A percentile compares a stretch with the other conserved stretches of the same genome.
Conservation (phyloP, 352 stramenopile genomes). For the Pythium grandisporangium region DNA sequence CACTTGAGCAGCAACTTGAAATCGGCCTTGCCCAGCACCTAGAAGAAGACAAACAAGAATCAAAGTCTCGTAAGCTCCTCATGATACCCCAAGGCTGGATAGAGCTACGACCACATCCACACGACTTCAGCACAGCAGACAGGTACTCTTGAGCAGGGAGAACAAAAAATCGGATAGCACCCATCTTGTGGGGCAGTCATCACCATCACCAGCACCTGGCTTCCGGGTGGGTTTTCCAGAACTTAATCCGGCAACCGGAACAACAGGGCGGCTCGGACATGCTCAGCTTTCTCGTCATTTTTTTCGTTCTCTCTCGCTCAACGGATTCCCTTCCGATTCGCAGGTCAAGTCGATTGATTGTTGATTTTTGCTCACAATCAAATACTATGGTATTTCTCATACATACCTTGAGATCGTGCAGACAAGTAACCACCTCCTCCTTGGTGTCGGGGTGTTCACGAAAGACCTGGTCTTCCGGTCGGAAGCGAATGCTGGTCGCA, state of each 20-base stretch:
- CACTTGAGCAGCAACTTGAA: conserved; percentile 97
- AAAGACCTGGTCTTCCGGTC: conserved; percentile 73
- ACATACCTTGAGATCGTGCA: conserved; percentile 91
- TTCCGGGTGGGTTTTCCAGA: conserved; percentile 87
- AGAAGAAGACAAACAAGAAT: neutral
- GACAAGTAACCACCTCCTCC: conserved; percentile 66
- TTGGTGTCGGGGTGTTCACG: conserved; percentile 67
- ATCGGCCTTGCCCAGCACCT: conserved; percentile 96
- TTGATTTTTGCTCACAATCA: no score
- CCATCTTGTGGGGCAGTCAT: conserved; percentile 26
- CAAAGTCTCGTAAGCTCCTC: no score
- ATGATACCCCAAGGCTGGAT: no score
- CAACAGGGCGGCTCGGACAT: conserved; percentile 82
- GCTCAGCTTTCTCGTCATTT: conserved; percentile 80
- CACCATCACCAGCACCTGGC: conserved; percentile 69
- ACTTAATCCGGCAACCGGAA: conserved; percentile 83
- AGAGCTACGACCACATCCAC: no score
- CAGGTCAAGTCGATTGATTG: no score
- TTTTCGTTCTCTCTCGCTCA: conserved; percentile 15
- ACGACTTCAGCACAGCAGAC: no score
- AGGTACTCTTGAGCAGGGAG: neutral
- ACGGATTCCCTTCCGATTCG: no score
- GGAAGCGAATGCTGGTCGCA: conserved; percentile 91
- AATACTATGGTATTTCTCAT: neutral
- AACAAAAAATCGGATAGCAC: conserved; percentile 74